These are phyloP conservation scores for Fragilariopsis cylindrus DNA, from an alignment of 108 stramenopile species.

Conservation along the genomic window DNA sequence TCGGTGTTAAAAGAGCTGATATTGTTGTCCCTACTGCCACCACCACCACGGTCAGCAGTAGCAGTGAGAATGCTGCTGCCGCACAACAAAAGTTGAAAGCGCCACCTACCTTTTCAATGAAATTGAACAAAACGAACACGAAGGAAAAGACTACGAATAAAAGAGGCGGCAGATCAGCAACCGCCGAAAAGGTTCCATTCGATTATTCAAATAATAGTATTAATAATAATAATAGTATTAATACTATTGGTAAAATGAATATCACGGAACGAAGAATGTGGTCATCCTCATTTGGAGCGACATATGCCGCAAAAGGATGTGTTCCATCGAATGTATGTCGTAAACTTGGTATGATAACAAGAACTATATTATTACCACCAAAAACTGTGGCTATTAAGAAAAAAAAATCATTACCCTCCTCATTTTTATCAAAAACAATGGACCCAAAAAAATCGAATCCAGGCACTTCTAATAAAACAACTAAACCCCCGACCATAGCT, in stretches of 20 bases:
- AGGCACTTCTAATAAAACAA: not conserved
- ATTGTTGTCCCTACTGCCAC: too few species aligned
- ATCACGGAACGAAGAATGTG: not conserved
- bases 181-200: too few species aligned
- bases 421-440: not conserved
- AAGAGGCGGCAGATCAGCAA: too few species aligned
- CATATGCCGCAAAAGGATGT: not conserved
- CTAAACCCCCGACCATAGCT: not conserved
- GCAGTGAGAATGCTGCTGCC: too few species aligned
- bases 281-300: conserved; percentile 1
- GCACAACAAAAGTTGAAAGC: too few species aligned
- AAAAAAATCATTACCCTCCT: not conserved
- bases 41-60: too few species aligned
- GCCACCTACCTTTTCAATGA: too few species aligned
- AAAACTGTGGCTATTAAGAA: not conserved
- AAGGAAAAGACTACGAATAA: too few species aligned
- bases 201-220: not conserved
- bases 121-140: too few species aligned
- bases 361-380: not conserved
- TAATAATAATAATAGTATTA: not conserved
- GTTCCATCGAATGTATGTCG: not conserved
- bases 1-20: too few species aligned
- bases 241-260: not conserved
- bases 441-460: not conserved
- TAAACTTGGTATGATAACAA: conserved; percentile 4